Evolutionary conservation across 169 alveolate genomes (phyloP).

Genomic region (Babesia bigemina): DNA sequence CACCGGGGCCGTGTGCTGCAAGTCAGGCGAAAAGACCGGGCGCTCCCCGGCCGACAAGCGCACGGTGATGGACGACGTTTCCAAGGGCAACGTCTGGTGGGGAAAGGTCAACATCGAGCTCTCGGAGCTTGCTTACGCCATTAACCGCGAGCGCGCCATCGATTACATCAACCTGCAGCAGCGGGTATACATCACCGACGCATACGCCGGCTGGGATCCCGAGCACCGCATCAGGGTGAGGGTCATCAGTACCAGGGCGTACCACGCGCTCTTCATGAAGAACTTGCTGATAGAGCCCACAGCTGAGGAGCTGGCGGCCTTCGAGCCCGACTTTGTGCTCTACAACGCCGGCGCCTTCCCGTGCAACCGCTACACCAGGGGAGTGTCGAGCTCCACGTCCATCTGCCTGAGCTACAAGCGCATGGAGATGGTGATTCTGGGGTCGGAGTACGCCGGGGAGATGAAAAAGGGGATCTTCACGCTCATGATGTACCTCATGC

Average conservation of each 20-base stretch:
- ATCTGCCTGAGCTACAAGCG: slow-evolving; percentile 88
- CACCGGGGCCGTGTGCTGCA: slow-evolving; percentile 86
- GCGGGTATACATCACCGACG: slow-evolving; percentile 91
- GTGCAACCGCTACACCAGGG: slow-evolving; percentile 86
- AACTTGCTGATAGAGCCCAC: slow-evolving; percentile 93
- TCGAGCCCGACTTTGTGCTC: slow-evolving; percentile 88
- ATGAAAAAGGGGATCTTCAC: slow-evolving; percentile 96
- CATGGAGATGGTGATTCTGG: slow-evolving; percentile 92
- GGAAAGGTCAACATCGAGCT: slow-evolving; percentile 93
- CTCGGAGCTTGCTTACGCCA: slow-evolving; percentile 82
- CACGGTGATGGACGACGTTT: slow-evolving; percentile 84
- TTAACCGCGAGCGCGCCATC: slow-evolving; percentile 90
- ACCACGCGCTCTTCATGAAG: slow-evolving; percentile 97
- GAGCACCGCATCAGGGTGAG: slow-evolving; percentile 87
- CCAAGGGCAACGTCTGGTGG: slow-evolving; percentile 92
- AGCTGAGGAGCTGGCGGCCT: slow-evolving; percentile 82
- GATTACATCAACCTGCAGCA: slow-evolving; percentile 88
- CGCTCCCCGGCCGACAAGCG: slow-evolving; percentile 92
- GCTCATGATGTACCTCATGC: slow-evolving; percentile 90
- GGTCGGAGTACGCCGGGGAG: slow-evolving; percentile 97
- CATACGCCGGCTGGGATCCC: slow-evolving; percentile 97
- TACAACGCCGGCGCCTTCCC: slow-evolving; percentile 94
- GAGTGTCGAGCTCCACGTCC: slow-evolving; percentile 89
- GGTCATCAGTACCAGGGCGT: slow-evolving; percentile 90
- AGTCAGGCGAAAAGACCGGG: slow-evolving; percentile 87